Evolutionary conservation across 129 eudicot species (phyloP), one percentile per base, ranked within the genome.

Genomic region (Pulicaria dysenterica): DNA sequence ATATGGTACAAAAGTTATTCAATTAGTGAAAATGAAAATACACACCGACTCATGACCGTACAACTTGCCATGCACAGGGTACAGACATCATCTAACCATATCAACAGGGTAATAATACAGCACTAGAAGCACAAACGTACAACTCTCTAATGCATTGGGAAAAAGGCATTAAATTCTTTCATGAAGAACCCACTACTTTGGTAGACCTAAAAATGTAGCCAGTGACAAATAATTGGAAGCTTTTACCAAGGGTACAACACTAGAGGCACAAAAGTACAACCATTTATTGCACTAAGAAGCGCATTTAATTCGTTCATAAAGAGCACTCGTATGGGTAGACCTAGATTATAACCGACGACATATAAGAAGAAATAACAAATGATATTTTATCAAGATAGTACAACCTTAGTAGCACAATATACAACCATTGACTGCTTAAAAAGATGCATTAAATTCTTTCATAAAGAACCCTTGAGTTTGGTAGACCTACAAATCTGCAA

Each of bases 261-360:
- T 4, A 73, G 50, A 60, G 46, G 61, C 60, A 73, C 60, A 19
- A 74, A 46, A 17, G 51, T 72, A 72, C 67, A 72, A 43, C 56
- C 76, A 43, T 58, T 37, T 58, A 58, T n/a, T 44, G 76, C 68
- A 72, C n/a, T 58, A 7, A 44, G 34, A 63, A 64, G 5, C 13
- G 65, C 79, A 75, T 75, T 73, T 66, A 75, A 54, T 75, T 64
- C 38, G 43, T 58, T 51, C 72, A 64, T 75, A 42, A 65, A 75
- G 31, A 64, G 62, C 53, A 64, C 56, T 75, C 6, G 13, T 64
- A 9, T 75, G 19, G 72, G 73, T 75, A 61, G 56, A 77, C 81
- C 71, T 77, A 69, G 42, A 54, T 10, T 60, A 53, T 45, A 50
- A 69, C 55, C 56, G 54, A 40, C 41, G 13, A 42, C 45, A 42